Evolutionary conservation across 179 eudicot species (phyloP).

Genomic region (Heliamphora pulchella): DNA sequence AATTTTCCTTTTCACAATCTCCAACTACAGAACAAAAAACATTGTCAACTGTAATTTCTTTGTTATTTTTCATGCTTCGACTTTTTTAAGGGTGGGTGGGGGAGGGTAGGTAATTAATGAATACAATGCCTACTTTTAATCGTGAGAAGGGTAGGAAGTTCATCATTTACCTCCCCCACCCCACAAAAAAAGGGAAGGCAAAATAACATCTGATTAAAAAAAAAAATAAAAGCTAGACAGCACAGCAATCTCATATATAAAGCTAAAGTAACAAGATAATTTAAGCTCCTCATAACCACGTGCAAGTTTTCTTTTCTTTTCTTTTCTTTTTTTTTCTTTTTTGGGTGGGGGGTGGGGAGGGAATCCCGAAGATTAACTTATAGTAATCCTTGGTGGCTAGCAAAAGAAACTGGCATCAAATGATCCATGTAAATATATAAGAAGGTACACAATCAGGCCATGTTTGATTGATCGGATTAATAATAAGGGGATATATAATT

Average conservation of each 20-base stretch:
- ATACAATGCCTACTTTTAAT: not conserved
- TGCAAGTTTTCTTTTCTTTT: not conserved
- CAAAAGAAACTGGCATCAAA: not conserved
- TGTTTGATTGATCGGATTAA: too few species aligned
- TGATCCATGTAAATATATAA: not conserved
- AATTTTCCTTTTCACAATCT: conserved; percentile 57
- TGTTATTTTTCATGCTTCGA: not conserved
- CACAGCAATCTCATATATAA: not conserved
- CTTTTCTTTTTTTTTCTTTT: not conserved
- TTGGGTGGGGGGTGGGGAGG: not conserved
- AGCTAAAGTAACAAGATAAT: not conserved
- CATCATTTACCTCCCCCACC: not conserved
- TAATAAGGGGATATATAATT: too few species aligned
- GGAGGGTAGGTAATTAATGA: not conserved
- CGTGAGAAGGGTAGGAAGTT: not conserved
- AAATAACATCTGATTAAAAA: not conserved
- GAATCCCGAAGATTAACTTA: not conserved
- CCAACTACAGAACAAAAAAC: conserved; percentile 39
- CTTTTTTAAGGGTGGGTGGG: not conserved
- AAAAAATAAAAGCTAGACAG: not conserved
- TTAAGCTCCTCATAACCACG: not conserved
- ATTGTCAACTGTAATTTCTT: not conserved
- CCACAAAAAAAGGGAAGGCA: not conserved
- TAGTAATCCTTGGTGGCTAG: not conserved
- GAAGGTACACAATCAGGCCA: not conserved